Base-by-base conservation (phyloP, 1,284 basidiomycete genomes). In the Apiotrichum brassicae region DNA sequence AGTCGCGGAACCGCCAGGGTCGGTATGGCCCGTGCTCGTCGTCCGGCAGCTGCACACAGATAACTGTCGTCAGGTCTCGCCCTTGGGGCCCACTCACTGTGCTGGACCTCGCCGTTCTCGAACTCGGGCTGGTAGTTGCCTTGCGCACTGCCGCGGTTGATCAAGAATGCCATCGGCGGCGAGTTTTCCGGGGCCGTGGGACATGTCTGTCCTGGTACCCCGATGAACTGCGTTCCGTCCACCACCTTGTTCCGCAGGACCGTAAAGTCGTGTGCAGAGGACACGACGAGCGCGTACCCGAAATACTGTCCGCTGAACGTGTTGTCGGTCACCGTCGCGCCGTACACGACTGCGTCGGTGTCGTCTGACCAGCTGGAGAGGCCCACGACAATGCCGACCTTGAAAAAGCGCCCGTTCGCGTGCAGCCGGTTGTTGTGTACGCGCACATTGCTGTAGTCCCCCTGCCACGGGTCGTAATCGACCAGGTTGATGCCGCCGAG, bases 81-180 rank as follows among this genome's bases (percentile, higher is more conserved):
- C n/a, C 24, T n/a, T n/a, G n/a, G n/a, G n/a, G n/a, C n/a, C n/a
- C 18, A 63, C 72, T 60, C 37, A 75, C 73, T 69, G 58, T 73
- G 70, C 58, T 75, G 72, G 14, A 75, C 72, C 56, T 74, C 72
- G 44, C 73, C 73, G 51, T 75, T 75, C 32, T 66, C 62, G 54
- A 75, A 73, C 13, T 75, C 71, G 4, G 60, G 48, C 48, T 75
- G 73, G 47, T 70, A 73, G 6, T 46, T 59, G 9, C 71, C 72
- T 25, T 59, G 57, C 2, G 69, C 62, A 42, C 64, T 68, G 1
- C 70, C 72, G 3, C 63, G 48, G 53, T 75, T 71, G 51, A 74
- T 68, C 46, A 75, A 53, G 54, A 74, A 72, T 4, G 66, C 62
- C 12, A 58, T 65, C 0, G 73, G 72, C 34, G 61, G 62, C 1